These are phyloP conservation scores for Candida multigemmis DNA, from an alignment of 805 yeast species.

Conservation along the genomic window DNA sequence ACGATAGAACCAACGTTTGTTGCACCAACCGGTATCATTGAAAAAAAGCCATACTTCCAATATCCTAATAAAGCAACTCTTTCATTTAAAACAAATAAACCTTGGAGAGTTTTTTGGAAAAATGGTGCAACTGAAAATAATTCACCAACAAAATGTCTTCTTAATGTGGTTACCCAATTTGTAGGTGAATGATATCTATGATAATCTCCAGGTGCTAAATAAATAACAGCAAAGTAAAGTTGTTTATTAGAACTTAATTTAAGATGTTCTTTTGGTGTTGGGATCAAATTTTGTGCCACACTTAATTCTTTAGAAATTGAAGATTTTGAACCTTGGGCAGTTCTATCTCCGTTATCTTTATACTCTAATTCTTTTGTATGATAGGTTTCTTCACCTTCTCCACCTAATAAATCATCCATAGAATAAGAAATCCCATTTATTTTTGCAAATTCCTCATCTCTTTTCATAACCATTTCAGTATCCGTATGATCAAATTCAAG, in stretches of 20 bases:
- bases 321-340: conserved; percentile 24
- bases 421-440: conserved; percentile 68
- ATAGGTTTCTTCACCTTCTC: conserved; percentile 19
- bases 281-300: conserved; percentile 32
- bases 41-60: conserved; percentile 95
- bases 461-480: conserved; percentile 34
- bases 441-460: conserved; percentile 70
- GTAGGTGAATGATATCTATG: conserved; percentile 96
- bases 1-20: conserved; percentile 96
- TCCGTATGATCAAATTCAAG: conserved; percentile 36
- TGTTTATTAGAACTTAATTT: conserved; percentile 36
- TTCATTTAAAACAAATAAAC: conserved; percentile 86
- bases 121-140: conserved; percentile 94
- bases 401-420: conserved; percentile 59
- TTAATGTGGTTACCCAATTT: conserved; percentile 87
- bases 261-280: conserved; percentile 21
- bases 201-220: conserved; percentile 96
- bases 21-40: conserved; percentile 99
- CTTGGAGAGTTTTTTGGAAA: conserved; percentile 80
- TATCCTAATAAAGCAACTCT: conserved; percentile 91
- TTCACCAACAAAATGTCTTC: conserved; percentile 96
- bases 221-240: conserved; percentile 82
- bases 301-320: conserved; percentile 26
- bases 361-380: conserved; percentile 41
- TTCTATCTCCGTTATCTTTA: conserved; percentile 62